Base-by-base conservation (phyloP, 306 rosid species). In the Dicorynia guianensis region DNA sequence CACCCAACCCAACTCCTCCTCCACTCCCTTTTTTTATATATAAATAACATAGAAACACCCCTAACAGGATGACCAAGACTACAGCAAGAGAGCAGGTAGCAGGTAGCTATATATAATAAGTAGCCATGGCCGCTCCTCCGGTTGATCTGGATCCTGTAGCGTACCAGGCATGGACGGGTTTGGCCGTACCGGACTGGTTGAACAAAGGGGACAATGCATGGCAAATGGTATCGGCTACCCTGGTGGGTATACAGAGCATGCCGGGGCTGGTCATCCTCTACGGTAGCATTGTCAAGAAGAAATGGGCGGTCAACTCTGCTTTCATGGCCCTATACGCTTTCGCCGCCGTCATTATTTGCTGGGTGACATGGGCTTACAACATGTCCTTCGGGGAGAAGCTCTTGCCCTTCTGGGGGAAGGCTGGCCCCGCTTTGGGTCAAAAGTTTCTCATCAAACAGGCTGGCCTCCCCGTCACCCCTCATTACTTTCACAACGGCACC, bases 121-220 rank as follows among this genome's bases (percentile, higher is more conserved):
- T 9, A 13, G 67, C 25, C 30, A 77, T 84, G 86, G 83, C 76
- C 1, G 42, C 66, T 62, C 57, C 86, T 50, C 78, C 84, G 0
- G 71, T 53, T 62, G 59, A 59, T 47, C 34, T 77, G 0, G 33
- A 80, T 34, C 82, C 85, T 1, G 1, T 59, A 8, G 90, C 93
- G n/a, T 88, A 88, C 73, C 25, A 19, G 11, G 76, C 83, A 38
- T 74, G 72, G 52, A 67, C 82, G 4, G 55, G 64, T 8, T 30
- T 7, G 1, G 84, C 86, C 0, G 88, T 84, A 2, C 93, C 89
- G 0, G 83, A 43, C 0, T 89, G 93, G 93, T 13, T 89, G 52
- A 89, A 89, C 88, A 89, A 89, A 67, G 93, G 91, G 7, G 91
- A 89, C 85, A 89, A 89, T 85, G 61, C 89, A 39, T 89, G 91